A percentile compares a stretch with the other conserved stretches of the same genome.
phyloP scores from a whole-genome alignment of 768 basidiomycete genomes.

The Mycena venus region DNA sequence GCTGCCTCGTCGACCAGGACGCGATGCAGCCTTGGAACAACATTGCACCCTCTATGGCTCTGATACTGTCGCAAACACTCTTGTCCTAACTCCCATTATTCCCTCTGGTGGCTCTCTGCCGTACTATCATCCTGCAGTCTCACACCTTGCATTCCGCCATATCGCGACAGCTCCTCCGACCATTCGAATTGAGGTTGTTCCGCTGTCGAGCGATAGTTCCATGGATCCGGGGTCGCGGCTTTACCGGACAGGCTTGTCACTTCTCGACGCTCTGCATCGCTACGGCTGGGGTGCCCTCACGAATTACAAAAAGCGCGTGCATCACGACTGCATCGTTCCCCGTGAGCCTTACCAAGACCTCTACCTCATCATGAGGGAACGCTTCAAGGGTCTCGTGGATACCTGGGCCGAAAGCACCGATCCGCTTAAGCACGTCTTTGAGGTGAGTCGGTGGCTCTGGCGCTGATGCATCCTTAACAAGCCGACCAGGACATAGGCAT shows the following conservation, averaged over 20 bases:
- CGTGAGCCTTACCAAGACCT: conserved; percentile 90
- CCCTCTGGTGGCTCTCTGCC: conserved; percentile 67
- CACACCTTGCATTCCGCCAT: conserved; percentile 87
- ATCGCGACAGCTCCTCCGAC: conserved; percentile 48
- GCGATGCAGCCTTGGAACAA: conserved; percentile 83
- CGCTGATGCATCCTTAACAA: background rate
- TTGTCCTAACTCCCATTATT: conserved; percentile 75
- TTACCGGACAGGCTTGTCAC: conserved; percentile 83
- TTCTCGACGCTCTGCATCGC: conserved; percentile 88
- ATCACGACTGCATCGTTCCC: conserved; percentile 84
- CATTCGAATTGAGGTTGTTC: conserved; percentile 72
- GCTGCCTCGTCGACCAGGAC: conserved; percentile 82
- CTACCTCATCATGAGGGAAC: conserved; percentile 88
- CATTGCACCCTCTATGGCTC: conserved; percentile 79
- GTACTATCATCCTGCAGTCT: conserved; percentile 91
- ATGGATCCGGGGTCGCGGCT: conserved; percentile 72
- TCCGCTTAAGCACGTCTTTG: conserved; percentile 91
- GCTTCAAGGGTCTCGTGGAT: conserved; percentile 81
- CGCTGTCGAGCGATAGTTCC: conserved; percentile 58
- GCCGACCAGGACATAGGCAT: conserved; percentile 88
- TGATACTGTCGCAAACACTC: conserved; percentile 42
- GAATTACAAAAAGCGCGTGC: conserved; percentile 88
- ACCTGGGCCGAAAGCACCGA: conserved; percentile 89
- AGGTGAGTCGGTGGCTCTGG: conserved; percentile 62
- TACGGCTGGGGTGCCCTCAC: conserved; percentile 89